Conservation (phyloP, 106 monocot species). For the Triglochin maritima region DNA sequence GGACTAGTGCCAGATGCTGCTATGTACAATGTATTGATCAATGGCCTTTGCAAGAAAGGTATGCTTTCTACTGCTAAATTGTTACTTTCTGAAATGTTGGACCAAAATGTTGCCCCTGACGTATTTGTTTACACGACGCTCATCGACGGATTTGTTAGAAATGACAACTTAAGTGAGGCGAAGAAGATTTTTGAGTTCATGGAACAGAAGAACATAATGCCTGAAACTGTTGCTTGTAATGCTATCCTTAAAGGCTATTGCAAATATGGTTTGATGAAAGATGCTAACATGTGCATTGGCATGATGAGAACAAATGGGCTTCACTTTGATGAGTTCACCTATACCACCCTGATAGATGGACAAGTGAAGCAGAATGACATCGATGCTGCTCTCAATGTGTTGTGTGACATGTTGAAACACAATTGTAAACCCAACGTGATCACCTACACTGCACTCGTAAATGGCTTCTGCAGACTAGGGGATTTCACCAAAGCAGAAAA, state of each 20-base stretch:
- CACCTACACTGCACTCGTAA: constrained; percentile 62
- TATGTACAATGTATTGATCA: constrained; percentile 76
- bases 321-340: constrained; percentile 56
- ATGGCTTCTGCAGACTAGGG: constrained; percentile 47
- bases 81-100: constrained; percentile 66
- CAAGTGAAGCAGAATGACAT: constrained; percentile 48
- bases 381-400: constrained; percentile 41
- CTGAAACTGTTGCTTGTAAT: constrained; percentile 56
- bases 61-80: constrained; percentile 57
- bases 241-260: constrained; percentile 87
- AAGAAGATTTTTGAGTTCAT: constrained; percentile 62
- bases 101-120: constrained; percentile 46
- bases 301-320: constrained; percentile 46
- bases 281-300: constrained; percentile 31
- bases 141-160: constrained; percentile 76
- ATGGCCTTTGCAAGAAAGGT: constrained; percentile 75
- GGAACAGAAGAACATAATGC: constrained; percentile 34
- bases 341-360: constrained; percentile 77
- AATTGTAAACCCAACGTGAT: constrained; percentile 66
- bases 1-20: constrained; percentile 45
- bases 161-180: constrained; percentile 53
- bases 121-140: constrained; percentile 70
- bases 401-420: constrained; percentile 56
- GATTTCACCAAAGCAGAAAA: constrained; percentile 34
- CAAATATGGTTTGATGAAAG: constrained; percentile 47